phyloP scores from a whole-genome alignment of 768 basidiomycete genomes.

The Hygrophorus russula region DNA sequence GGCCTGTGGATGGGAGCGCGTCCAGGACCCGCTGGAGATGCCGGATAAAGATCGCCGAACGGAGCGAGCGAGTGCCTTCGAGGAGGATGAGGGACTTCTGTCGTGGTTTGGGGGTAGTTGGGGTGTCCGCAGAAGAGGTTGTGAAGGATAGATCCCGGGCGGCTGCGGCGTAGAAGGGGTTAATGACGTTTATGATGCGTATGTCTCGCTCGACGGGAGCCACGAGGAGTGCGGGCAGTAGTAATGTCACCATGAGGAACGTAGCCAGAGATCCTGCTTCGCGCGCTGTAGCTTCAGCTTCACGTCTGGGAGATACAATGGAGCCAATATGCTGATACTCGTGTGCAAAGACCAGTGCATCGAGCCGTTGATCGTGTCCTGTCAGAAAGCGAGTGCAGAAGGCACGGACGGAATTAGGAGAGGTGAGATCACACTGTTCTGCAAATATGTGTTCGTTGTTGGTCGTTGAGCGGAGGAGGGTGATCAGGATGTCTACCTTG shows the following conservation, averaged over 20 bases:
- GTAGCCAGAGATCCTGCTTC: slow-evolving; percentile 50
- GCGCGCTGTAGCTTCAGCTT: slow-evolving; percentile 20
- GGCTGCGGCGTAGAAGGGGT: slow-evolving; percentile 85
- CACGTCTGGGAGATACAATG: slow-evolving; percentile 10
- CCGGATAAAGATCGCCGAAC: slow-evolving; percentile 51
- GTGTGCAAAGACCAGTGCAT: slow-evolving; percentile 69
- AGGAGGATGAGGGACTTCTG: slow-evolving; percentile 30
- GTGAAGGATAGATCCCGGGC: slow-evolving; percentile 21
- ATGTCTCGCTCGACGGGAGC: slow-evolving; percentile 85
- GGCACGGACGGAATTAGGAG: slow-evolving; percentile 51
- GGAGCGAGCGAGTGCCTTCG: slow-evolving; percentile 58
- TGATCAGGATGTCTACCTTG: slow-evolving; percentile 46
- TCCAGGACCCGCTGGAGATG: slow-evolving; percentile 83
- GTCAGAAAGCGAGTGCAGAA: slow-evolving; percentile 64
- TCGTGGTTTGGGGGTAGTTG: slow-evolving; percentile 7
- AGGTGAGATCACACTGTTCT: slow-evolving; percentile 64
- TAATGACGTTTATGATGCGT: slow-evolving; percentile 77
- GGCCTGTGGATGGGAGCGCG: slow-evolving; percentile 56
- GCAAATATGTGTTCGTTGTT: slow-evolving; percentile 72
- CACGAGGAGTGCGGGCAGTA: slow-evolving; percentile 71
- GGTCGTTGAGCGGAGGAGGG: slow-evolving; percentile 55
- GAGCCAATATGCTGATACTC: slow-evolving; percentile 62
- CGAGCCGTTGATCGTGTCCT: slow-evolving; percentile 56
- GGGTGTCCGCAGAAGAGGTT: slow-evolving; percentile 11
- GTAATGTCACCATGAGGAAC: slow-evolving; percentile 67